phyloP scores from a whole-genome alignment of 805 yeast genomes.

The Metschnikowia peoriensis region DNA sequence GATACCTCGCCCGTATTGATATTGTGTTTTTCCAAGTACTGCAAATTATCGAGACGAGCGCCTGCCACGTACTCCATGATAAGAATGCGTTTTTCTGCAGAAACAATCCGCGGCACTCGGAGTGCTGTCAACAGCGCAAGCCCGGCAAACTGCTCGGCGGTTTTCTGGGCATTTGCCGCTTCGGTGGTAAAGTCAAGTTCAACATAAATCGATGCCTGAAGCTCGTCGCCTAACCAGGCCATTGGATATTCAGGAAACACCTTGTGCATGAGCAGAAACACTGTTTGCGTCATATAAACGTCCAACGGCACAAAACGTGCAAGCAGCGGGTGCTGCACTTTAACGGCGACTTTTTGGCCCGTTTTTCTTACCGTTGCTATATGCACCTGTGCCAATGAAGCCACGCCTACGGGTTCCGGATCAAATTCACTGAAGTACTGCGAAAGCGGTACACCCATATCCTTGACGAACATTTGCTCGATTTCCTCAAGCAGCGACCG shows the following conservation, averaged over 20 bases:
- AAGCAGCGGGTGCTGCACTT: conserved; percentile 89
- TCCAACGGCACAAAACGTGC: conserved; percentile 89
- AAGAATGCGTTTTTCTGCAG: conserved; percentile 67
- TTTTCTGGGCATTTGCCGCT: conserved; percentile 74
- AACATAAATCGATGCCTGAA: conserved; percentile 81
- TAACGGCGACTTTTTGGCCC: conserved; percentile 84
- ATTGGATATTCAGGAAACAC: conserved; percentile 93
- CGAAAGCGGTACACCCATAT: conserved; percentile 57
- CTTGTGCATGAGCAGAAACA: conserved; percentile 68
- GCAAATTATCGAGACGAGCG: conserved; percentile 73
- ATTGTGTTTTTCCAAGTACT: conserved; percentile 57
- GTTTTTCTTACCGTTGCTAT: conserved; percentile 57
- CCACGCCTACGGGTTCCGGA: conserved; percentile 84
- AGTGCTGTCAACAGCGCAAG: conserved; percentile 66
- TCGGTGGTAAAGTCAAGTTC: conserved; percentile 88
- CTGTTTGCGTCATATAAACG: conserved; percentile 70
- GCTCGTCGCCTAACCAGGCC: conserved; percentile 93
- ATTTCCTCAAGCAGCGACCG: conserved; percentile 70
- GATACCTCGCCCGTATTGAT: conserved; percentile 80
- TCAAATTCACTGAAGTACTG: conserved; percentile 70
- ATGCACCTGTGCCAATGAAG: conserved; percentile 96
- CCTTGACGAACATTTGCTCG: conserved; percentile 60
- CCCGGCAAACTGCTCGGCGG: conserved; percentile 58
- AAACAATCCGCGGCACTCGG: conserved; percentile 68
- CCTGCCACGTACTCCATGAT: conserved; percentile 89